phyloP scores from a whole-genome alignment of 2,329 filamentous ascomycete genomes.

The Ophiocordyceps unilateralis region DNA sequence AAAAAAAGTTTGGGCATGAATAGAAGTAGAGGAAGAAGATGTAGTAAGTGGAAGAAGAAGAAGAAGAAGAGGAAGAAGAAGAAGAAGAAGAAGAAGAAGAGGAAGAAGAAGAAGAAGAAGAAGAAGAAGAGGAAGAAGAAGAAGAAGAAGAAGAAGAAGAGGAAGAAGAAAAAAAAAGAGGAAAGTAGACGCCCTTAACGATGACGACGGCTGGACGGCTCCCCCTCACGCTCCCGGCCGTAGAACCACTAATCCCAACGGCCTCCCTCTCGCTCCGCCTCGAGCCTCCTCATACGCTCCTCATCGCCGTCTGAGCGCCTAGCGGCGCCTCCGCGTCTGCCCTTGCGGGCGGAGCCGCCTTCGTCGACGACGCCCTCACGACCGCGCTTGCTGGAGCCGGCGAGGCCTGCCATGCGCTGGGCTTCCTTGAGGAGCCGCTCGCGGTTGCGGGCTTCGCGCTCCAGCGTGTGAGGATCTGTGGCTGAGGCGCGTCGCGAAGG shows the following conservation, averaged over 20 bases:
- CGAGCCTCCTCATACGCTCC: constrained; percentile 34
- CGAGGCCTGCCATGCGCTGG: constrained; percentile 38
- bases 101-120: too few species aligned
- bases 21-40: too few species aligned
- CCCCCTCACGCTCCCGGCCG: too few species aligned
- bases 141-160: too few species aligned
- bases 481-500: background rate
- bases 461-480: constrained; percentile 47
- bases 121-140: too few species aligned
- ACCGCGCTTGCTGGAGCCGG: constrained; percentile 30
- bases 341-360: background rate
- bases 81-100: too few species aligned
- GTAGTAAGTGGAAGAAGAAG: too few species aligned
- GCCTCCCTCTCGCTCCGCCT: constrained; percentile 40
- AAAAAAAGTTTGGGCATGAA: too few species aligned
- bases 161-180: background rate
- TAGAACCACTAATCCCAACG: constrained; percentile 24
- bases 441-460: constrained; percentile 48
- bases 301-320: constrained; percentile 26
- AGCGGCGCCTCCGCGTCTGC: constrained; percentile 21
- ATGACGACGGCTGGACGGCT: background rate
- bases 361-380: constrained; percentile 25
- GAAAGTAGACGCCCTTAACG: background rate
- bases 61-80: too few species aligned
- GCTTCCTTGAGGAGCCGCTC: constrained; percentile 52